Base-by-base conservation (phyloP, 106 monocot genomes). In the Triglochin maritima region DNA sequence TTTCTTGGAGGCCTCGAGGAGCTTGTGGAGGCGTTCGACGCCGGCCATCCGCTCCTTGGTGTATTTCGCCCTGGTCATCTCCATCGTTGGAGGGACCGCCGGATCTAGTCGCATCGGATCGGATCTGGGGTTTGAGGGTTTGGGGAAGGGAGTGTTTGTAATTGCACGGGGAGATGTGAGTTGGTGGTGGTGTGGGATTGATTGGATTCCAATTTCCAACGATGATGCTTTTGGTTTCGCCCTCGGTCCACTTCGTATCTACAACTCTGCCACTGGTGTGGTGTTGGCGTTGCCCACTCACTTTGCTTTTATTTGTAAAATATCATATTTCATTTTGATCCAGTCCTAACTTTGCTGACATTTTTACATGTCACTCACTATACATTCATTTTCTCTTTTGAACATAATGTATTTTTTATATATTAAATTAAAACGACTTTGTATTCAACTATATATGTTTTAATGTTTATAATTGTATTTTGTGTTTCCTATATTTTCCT, bases 31-130 rank as follows among this genome's bases (percentile, higher is more conserved):
- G 52, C 91, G 83, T 88, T 98, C 91, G 54, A 98, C 96, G 45
- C 88, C 96, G 64, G 96, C 90, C 87, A 96, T 83, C 10, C 96
- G 72, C 79, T 85, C 87, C 78, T 96, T 96, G 7, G 90, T 88
- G 74, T 96, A 90, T 78, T 96, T 96, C 7, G 90, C 83, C 51
- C 90, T 74, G 79, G 83, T 85, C 90, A 88, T 86, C 85, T 96
- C 96, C 96, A 96, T 53, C 13, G 47, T 50, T 6, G 66, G 17
- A 13, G 50, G 51, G 47, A 15, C 4, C 15, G 6, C 11, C 52
- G 49, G 75, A 67, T 75, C 67, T 71, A 43, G 50, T n/a, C n/a
- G n/a, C n/a, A n/a, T 9, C 42, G 15, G 44, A 46, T 63, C 50
- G 52, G 74, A 75, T 75, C 74, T 67, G 73, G 47, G n/a, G n/a